Base-by-base conservation (phyloP, 202 grass and related monocot species). In the Panicum virgatum region DNA sequence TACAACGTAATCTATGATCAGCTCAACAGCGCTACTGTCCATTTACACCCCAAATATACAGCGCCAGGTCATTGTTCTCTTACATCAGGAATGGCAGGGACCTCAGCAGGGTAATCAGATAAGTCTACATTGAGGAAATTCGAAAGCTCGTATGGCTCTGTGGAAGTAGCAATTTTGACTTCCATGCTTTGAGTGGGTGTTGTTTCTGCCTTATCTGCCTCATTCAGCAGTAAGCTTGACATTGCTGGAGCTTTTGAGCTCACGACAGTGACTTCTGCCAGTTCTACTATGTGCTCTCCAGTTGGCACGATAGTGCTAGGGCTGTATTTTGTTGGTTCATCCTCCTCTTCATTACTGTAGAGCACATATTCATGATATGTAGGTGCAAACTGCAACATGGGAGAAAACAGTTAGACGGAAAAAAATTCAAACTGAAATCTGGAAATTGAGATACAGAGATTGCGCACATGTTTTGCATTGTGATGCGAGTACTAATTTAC, bases 281-380 rank as follows among this genome's bases (percentile, higher is more conserved):
- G 58, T 29, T 97, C 87, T 86, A 96, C 86, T 82, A 97, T 86
- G 54, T 91, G 83, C 69, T 89, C 89, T 57, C 83, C 91, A 1
- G 85, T 87, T 57, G 85, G 83, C 62, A 94, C 80, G 9, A 97
- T 60, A 19, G 87, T 92, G 54, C 87, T 80, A 16, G 94, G 89
- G 54, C 87, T 78, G 60, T 97, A 97, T 85, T 97, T 97, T 53
- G 78, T 88, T 2, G 75, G 78, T 36, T 84, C 89, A 66, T 90
- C 85, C 44, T 87, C 85, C 58, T 88, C 84, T 2, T 89, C 75
- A 2, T 90, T 94, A 83, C 84, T 97, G 83, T 97, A 97, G n/a
- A 97, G 85, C 43, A 94, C 94, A 85, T 97, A 97, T 27, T 97
- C 94, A 83, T 94, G 94, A 88, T 97, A 97, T 7, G 91, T 97